These are phyloP conservation scores for Brettanomyces naardenensis DNA, from an alignment of 805 yeast species.

Conservation along the genomic window DNA sequence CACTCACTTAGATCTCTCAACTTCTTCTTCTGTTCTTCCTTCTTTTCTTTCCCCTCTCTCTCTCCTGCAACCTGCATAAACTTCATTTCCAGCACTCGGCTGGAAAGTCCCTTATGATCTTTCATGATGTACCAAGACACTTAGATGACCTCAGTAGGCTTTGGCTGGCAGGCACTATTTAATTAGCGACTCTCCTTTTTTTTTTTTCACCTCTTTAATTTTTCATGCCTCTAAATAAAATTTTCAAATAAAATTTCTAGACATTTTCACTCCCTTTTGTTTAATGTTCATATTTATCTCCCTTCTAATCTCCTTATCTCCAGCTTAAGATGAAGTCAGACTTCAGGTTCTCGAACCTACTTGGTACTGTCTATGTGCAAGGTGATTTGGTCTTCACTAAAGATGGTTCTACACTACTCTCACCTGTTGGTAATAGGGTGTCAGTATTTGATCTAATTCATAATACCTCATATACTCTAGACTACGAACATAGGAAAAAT, in stretches of 20 bases:
- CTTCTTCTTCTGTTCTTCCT: constrained; percentile 28
- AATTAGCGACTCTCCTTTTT: no score
- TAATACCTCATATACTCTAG: constrained; percentile 80
- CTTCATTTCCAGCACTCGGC: constrained; percentile 80
- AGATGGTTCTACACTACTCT: constrained; percentile 75
- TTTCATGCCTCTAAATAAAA: background rate
- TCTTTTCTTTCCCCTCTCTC: constrained; percentile 22
- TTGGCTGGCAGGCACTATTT: no score
- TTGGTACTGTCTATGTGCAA: constrained; percentile 91
- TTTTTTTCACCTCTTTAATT: background rate
- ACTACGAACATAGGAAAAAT: constrained; percentile 87
- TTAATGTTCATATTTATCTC: background rate
- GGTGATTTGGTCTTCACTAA: constrained; percentile 85
- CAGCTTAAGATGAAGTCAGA: constrained; percentile 67
- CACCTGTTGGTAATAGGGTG: constrained; percentile 94
- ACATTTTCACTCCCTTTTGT: background rate
- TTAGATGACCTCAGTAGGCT: no score
- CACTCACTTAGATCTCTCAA: constrained; percentile 46
- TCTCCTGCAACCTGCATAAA: constrained; percentile 43
- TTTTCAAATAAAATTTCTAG: background rate
- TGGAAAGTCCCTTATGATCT: constrained; percentile 33
- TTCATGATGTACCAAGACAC: background rate
- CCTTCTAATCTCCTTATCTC: background rate
- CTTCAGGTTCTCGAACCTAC: constrained; percentile 75
- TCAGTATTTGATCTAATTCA: constrained; percentile 80